Base-by-base conservation (phyloP, 2,329 filamentous ascomycete species). In the Diaporthe capsici region DNA sequence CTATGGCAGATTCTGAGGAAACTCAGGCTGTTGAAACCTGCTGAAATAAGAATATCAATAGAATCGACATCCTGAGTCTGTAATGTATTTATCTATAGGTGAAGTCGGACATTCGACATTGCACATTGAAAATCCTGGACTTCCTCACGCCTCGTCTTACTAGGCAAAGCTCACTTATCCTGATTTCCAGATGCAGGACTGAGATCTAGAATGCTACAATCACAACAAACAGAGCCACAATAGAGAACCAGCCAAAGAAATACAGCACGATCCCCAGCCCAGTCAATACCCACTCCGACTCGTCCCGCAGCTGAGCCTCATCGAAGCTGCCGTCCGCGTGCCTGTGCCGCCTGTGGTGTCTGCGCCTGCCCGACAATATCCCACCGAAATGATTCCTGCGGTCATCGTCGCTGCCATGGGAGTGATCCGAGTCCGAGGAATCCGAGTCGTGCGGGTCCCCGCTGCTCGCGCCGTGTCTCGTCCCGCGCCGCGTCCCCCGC, bases 191-290 rank as follows among this genome's bases (percentile, higher is more conserved):
- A 4, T 5, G 5, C 13, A 2, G n/a, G 7, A 4, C n/a, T 9
- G 8, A 10, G 1, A 25, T 20, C 31, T 25, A 68, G 37, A 51
- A 67, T 12, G 28, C 31, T 4, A 68, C 31, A 53, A 68, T 53
- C 1, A 68, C 34, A 1, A 53, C 44, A 9, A 68, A 68, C 13
- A 68, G 25, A 13, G 47, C 6, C 4, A 53, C 31, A 17, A 68
- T 68, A 28, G 65, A 53, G n/a, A 37, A 25, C 65, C 65, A 68
- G 22, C 65, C 47, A 39, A 68, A 42, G 13, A 53, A 53, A 68
- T 68, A 68, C 31, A 68, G 13, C 34, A 68, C 22, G 8, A 68
- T 15, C 31, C 65, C 65, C 31, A 68, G n/a, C 13, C 65, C 65
- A 1, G 47, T 68, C 47, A 68, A 22, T 5, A 68, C 22, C 65